Conservation (phyloP, 208 protist species). For the Novymonas esmeraldas region DNA sequence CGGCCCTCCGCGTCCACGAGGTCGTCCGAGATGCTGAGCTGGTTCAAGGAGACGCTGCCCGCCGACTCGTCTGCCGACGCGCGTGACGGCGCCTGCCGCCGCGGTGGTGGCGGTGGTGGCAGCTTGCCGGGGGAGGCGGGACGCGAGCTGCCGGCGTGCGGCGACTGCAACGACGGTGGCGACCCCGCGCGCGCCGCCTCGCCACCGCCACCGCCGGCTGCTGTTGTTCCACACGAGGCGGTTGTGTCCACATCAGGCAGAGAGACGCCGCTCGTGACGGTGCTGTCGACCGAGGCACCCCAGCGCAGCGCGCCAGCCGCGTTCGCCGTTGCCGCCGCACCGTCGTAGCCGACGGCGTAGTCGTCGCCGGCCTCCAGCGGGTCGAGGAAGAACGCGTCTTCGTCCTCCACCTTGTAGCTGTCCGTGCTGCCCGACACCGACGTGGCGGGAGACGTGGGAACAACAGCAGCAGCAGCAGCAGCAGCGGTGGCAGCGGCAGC, state of each 20-base stretch:
- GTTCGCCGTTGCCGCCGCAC: constrained; percentile 22
- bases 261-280: constrained; percentile 39
- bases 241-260: constrained; percentile 8
- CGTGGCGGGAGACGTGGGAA: constrained; percentile 5
- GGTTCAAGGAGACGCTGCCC: too few species aligned
- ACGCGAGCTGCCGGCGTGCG: too few species aligned
- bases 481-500: neutral
- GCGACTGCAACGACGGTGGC: neutral
- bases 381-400: constrained; percentile 51
- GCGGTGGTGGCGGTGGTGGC: too few species aligned
- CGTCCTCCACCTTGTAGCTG: constrained; percentile 41
- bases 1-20: constrained; percentile 10
- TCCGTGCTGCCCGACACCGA: constrained; percentile 23
- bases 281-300: constrained; percentile 41
- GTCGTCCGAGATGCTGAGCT: neutral
- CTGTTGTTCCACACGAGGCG: neutral
- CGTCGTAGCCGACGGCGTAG: constrained; percentile 30
- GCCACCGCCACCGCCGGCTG: too few species aligned
- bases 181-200: too few species aligned
- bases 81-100: too few species aligned
- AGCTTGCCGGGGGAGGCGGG: too few species aligned
- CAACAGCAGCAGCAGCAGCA: neutral
- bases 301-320: constrained; percentile 29
- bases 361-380: constrained; percentile 38
- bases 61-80: too few species aligned